Evolutionary conservation across 352 stramenopile species (phyloP).

Genomic region (Aphanomyces cochlioides): DNA sequence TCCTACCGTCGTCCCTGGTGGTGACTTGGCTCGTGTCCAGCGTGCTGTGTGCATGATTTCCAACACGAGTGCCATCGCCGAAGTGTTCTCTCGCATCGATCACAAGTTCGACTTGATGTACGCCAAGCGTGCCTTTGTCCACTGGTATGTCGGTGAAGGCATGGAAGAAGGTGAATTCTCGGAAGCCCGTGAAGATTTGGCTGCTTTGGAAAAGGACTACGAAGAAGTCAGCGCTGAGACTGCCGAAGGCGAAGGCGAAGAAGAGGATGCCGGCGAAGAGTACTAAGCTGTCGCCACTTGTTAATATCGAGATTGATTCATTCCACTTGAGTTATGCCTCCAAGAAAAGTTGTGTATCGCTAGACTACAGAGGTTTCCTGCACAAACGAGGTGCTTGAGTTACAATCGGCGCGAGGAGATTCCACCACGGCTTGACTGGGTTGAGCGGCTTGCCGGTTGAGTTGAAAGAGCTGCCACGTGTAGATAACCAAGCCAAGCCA

Average conservation of each 20-base stretch:
- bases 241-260: conserved; percentile 92
- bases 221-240: conserved; percentile 99
- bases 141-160: conserved; percentile 99
- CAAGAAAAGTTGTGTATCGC: neutral
- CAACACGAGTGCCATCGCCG: conserved; percentile 98
- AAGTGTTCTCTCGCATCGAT: conserved; percentile 97
- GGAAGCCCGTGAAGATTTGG: conserved; percentile 97
- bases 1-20: conserved; percentile 93
- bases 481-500: conserved; percentile 24
- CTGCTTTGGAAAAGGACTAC: conserved; percentile 98
- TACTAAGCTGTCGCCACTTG: conserved; percentile 51
- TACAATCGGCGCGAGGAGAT: neutral
- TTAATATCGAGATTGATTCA: neutral
- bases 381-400: neutral
- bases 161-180: conserved; percentile 99
- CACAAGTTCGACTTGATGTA: conserved; percentile 99
- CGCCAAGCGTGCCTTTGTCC: conserved; percentile 98
- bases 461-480: neutral
- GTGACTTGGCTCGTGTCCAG: conserved; percentile 96
- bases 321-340: neutral
- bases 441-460: too few relatives aligned
- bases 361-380: neutral
- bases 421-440: neutral
- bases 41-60: conserved; percentile 98
- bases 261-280: conserved; percentile 88